Conservation (phyloP, 257 asterid genomes). For the Nicotiana sylvestris region DNA sequence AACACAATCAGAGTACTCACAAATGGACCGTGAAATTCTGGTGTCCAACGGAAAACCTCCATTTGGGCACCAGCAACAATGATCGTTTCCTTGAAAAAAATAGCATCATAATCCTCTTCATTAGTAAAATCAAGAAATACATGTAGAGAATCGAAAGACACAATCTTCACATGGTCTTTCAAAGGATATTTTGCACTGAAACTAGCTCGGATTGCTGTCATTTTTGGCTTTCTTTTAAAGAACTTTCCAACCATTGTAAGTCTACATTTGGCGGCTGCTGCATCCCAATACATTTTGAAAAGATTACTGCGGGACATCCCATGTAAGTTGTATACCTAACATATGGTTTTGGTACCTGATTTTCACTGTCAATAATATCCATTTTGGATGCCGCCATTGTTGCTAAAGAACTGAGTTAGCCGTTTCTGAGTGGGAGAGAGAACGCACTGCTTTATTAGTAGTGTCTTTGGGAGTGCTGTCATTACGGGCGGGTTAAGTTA, state of each 20-base stretch:
- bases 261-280: not conserved
- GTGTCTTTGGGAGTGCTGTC: too few species aligned
- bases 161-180: not conserved
- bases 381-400: too few species aligned
- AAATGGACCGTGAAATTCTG: not conserved
- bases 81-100: not conserved
- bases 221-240: not conserved
- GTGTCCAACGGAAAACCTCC: not conserved
- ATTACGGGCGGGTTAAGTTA: too few species aligned
- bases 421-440: too few species aligned
- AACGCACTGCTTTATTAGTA: too few species aligned
- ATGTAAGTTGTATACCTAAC: too few species aligned
- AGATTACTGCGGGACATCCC: not conserved
- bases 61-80: not conserved
- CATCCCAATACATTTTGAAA: not conserved
- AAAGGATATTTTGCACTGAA: not conserved
- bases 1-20: not conserved
- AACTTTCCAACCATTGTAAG: not conserved
- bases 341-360: too few species aligned
- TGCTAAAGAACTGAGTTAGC: too few species aligned
- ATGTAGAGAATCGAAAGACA: not conserved
- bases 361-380: too few species aligned
- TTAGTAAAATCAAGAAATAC: not conserved
- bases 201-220: not conserved
- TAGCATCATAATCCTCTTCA: not conserved